These are phyloP conservation scores for Diaporthe sp. DNA, from an alignment of 2,329 filamentous ascomycete genomes.

Conservation along the genomic window DNA sequence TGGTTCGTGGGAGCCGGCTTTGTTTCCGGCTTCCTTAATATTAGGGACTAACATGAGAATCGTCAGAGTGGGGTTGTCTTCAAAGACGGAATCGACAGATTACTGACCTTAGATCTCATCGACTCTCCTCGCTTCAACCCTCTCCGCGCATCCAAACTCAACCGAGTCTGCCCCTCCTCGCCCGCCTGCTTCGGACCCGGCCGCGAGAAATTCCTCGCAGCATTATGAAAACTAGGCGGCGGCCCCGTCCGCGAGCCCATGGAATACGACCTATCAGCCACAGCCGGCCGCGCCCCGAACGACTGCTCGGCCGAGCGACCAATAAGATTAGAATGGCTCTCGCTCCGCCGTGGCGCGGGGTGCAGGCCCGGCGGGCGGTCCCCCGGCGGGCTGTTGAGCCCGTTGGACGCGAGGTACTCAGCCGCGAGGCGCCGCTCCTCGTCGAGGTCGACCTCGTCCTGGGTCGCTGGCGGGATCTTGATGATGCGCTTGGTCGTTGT, in stretches of 20 bases:
- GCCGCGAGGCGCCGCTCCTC: slow-evolving; percentile 11
- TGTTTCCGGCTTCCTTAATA: background rate
- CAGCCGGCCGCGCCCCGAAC: background rate
- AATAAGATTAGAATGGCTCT: background rate
- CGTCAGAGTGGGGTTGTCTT: background rate
- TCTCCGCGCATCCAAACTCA: background rate
- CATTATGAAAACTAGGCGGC: background rate
- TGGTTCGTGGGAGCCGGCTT: background rate
- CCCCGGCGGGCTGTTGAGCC: background rate
- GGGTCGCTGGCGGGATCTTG: background rate
- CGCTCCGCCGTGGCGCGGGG: background rate
- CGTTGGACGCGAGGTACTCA: slow-evolving; percentile 9
- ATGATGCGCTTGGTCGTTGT: slow-evolving; percentile 3
- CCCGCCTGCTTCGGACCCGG: background rate
- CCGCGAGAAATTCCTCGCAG: background rate
- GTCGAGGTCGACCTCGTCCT: slow-evolving; percentile 1
- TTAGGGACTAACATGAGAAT: background rate
- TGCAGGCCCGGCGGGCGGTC: background rate
- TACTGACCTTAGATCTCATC: background rate
- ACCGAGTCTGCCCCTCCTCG: background rate
- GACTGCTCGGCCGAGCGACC: background rate
- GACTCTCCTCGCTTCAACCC: background rate
- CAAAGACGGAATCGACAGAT: rapidly evolving
- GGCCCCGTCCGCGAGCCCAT: slow-evolving; percentile 15
- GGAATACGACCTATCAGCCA: background rate